Evolutionary conservation across 768 basidiomycete genomes (phyloP), one percentile per base, ranked within the genome.

Genomic region (Agrocybe praecox): DNA sequence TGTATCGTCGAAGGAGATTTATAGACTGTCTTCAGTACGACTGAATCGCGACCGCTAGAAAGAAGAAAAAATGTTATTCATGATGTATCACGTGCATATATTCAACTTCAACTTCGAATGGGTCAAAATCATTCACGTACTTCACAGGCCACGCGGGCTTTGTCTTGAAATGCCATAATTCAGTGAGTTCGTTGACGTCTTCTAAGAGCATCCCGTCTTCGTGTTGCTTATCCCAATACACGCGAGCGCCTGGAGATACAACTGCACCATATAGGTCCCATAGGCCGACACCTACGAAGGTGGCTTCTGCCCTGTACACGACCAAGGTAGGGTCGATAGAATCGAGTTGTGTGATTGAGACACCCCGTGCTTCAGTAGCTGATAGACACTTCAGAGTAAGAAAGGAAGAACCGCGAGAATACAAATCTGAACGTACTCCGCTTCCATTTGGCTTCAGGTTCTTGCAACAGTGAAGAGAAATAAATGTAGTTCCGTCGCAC

Each of bases 381-480:
- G 59, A 18, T 42, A 17, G 50, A 59, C 47, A 58, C 24, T 44
- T 54, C 45, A 53, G 11, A 57, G 40, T 19, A 21, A 58, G 29
- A 53, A 47, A 46, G 12, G 56, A 33, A 57, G 26, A 60, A 36
- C 26, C 22, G 33, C 19, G 40, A 54, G 36, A 48, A 14, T 58
- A 32, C 48, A 60, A 49, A 60, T 51, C 55, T 29, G 26, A 40
- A 62, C 88, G 65, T 71, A 93, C 91, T 92, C 66, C 88, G 80
- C 67, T 87, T 87, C 96, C 96, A 99, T 71, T 99, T 99, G 2
- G 94, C 94, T 71, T 98, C 95, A 0, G 97, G 97, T 65, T 98
- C 96, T 71, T 98, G 97, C 48, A 99, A 73, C 47, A 99, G 76
- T 0, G 96, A 97, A 1, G 96, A 96, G 70, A 99, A 98, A 72